A percentile compares a stretch with the other conserved stretches of the same genome.
phyloP scores from a whole-genome alignment of 2,329 filamentous ascomycete genomes.

The Beauveria caledonica region DNA sequence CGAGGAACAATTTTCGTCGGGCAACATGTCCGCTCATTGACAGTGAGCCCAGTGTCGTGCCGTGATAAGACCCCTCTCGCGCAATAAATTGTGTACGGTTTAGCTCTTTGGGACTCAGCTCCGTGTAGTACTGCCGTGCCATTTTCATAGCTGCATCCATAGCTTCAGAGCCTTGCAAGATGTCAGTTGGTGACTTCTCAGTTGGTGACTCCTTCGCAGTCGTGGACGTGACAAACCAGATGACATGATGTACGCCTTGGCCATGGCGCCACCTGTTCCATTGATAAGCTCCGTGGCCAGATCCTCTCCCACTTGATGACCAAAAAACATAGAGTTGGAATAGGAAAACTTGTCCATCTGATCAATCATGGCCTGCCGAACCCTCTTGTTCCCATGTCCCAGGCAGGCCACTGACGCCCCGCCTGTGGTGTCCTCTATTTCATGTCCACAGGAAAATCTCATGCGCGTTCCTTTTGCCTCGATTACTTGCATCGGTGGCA shows the following conservation, averaged over 20 bases:
- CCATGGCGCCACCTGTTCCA: slow-evolving; percentile 26
- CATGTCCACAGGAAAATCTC: neutral
- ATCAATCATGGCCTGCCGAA: slow-evolving; percentile 31
- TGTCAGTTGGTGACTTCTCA: neutral
- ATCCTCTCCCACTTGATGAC: slow-evolving; percentile 16
- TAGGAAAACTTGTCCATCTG: slow-evolving; percentile 12
- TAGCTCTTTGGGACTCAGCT: slow-evolving; percentile 37
- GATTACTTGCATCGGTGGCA: slow-evolving; percentile 22
- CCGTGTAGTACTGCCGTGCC: slow-evolving; percentile 36
- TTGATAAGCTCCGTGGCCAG: slow-evolving; percentile 20
- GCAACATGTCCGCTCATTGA: slow-evolving; percentile 53
- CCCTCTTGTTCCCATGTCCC: slow-evolving; percentile 2
- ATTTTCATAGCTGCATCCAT: slow-evolving; percentile 39
- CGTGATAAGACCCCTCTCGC: slow-evolving; percentile 62
- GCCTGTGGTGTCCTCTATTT: slow-evolving; percentile 6
- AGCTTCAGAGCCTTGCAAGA: slow-evolving; percentile 39
- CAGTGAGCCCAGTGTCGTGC: slow-evolving; percentile 59
- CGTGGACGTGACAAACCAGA: slow-evolving; percentile 21
- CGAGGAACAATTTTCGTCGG: slow-evolving; percentile 52
- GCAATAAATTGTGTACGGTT: slow-evolving; percentile 58
- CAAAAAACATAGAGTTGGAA: slow-evolving; percentile 16
- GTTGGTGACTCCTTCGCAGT: neutral
- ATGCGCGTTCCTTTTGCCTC: slow-evolving; percentile 30
- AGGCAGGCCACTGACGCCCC: slow-evolving; percentile 8
- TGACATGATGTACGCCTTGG: slow-evolving; percentile 26